Evolutionary conservation across 495 filamentous ascomycete genomes (phyloP).

Genomic region (Penicillium alfredii): DNA sequence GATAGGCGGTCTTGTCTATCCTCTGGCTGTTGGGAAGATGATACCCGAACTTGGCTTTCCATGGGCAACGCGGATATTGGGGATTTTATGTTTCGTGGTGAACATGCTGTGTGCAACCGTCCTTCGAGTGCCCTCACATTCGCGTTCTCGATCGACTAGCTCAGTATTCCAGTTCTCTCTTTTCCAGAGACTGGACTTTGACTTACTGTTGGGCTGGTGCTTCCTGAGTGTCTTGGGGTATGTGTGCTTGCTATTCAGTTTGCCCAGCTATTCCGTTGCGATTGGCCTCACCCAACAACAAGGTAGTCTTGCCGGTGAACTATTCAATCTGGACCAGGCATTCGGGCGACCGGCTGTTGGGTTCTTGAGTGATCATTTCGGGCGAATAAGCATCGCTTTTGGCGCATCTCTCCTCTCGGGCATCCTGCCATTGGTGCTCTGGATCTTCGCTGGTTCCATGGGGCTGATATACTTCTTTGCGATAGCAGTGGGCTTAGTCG

Average conservation of each 20-base stretch:
- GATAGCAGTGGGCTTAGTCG: constrained; percentile 55
- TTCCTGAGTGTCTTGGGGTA: constrained; percentile 48
- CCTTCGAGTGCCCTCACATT: constrained; percentile 29
- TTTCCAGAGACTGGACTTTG: constrained; percentile 35
- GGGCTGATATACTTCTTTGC: constrained; percentile 60
- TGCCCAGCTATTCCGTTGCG: constrained; percentile 32
- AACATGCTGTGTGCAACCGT: constrained; percentile 36
- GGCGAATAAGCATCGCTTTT: constrained; percentile 57
- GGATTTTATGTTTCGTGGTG: constrained; percentile 36
- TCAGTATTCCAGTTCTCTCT: constrained; percentile 30
- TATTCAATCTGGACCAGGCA: constrained; percentile 62
- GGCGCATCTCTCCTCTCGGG: constrained; percentile 53
- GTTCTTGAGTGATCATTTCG: constrained; percentile 56
- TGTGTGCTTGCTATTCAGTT: constrained; percentile 43
- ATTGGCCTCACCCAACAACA: constrained; percentile 57
- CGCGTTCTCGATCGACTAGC: constrained; percentile 31
- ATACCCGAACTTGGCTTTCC: constrained; percentile 36
- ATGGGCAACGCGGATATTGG: constrained; percentile 49
- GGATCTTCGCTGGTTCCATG: constrained; percentile 56
- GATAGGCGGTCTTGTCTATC: constrained; percentile 46
- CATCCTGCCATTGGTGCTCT: constrained; percentile 57
- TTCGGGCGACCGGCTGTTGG: constrained; percentile 65
- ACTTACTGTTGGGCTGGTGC: constrained; percentile 39
- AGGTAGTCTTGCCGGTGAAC: constrained; percentile 55
- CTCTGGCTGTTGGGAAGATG: constrained; percentile 41